Base-by-base conservation (phyloP, 169 alveolate species). In the Haemoproteus tartakovskyi region DNA sequence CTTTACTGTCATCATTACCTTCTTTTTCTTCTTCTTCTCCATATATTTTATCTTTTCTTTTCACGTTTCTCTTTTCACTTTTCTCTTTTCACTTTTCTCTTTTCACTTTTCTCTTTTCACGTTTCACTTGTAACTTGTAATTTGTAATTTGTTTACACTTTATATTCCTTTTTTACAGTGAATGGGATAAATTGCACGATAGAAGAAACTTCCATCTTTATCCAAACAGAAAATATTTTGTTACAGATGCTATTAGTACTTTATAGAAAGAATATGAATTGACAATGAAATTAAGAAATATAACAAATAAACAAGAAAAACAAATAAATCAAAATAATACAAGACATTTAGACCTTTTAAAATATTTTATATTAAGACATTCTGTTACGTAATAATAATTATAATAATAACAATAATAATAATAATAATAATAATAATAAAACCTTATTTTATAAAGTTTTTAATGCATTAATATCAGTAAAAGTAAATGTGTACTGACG, bases 161-260 rank as follows among this genome's bases (percentile, higher is more conserved):
- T 48, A 5, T 51, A 5, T 57, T 33, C 21, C 22, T 16, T 8
- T 33, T 21, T 36, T 24, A 6, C 19, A 70, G 84, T 0, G 51
- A 27, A 0, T 70, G 84, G 84, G 84, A 70, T 16, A 57, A 29
- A 8, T 29, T 22, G n/a, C 84, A 70, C 41, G 22, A 51, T 1
- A 43, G 84, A 38, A 43, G 47, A 36, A 54, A 47, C 26, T 70
- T 41, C 30, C 48, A 78, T 6, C 61, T 51, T 3, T 40, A 78
- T 41, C 21, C 30, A 19, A 70, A 70, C 74, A 52, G 84, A 11
- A 70, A 70, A 22, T 26, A 41, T 16, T 56, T 41, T 36, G 57
- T 70, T 45, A 70, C 41, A 24, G 46, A 33, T 29, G 52, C 41
- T 46, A 21, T 60, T 14, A 70, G 30, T 9, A 61, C 5, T 33